Conservation (phyloP, 139 green algal genomes). For the Coelastrella sp. region DNA sequence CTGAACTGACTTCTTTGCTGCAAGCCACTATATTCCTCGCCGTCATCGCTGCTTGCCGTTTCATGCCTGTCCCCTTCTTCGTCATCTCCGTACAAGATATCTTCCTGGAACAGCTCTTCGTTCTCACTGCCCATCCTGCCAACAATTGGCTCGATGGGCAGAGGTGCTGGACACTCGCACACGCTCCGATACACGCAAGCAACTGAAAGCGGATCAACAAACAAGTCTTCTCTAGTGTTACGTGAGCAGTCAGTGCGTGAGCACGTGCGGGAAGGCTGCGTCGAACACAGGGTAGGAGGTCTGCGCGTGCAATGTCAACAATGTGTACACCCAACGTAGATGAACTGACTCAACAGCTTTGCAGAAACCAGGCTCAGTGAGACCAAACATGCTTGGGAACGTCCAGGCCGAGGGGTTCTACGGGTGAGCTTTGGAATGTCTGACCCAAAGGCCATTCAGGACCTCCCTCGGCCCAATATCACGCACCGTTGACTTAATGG, state of each 20-base stretch:
- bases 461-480: too few relatives aligned
- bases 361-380: too few relatives aligned
- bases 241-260: neutral
- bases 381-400: too few relatives aligned
- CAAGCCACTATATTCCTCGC: neutral
- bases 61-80: neutral
- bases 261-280: too few relatives aligned
- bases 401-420: too few relatives aligned
- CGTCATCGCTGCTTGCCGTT: neutral
- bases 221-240: neutral
- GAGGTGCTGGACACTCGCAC: neutral
- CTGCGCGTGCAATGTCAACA: too few relatives aligned
- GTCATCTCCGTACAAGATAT: conserved; percentile 1
- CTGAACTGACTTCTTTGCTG: neutral
- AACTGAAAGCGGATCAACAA: neutral
- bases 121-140: neutral
- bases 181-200: neutral
- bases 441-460: too few relatives aligned
- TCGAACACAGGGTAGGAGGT: too few relatives aligned
- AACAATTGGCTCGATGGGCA: neutral
- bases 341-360: too few relatives aligned
- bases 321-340: too few relatives aligned
- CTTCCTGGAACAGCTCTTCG: neutral
- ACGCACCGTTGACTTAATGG: too few relatives aligned
- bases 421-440: too few relatives aligned